Percentiles rank a stretch among this genome's conserved stretches.
These are phyloP conservation scores for Hyaloscypha variabilis DNA, from an alignment of 495 filamentous ascomycete genomes.

Conservation along the genomic window DNA sequence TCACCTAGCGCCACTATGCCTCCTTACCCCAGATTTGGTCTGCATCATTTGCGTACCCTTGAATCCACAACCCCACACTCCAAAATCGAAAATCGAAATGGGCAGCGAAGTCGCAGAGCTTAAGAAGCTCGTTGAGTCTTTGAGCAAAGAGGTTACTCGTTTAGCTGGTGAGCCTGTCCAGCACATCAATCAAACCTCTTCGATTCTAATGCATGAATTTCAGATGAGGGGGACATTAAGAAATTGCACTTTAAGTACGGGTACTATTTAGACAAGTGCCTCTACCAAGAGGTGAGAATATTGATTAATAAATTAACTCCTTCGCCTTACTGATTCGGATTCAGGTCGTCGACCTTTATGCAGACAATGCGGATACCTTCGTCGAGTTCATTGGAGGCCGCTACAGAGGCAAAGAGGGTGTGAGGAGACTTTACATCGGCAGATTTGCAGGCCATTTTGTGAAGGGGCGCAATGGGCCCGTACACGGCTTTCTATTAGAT, in stretches of 20 bases:
- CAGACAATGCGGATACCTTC: slow-evolving; percentile 54
- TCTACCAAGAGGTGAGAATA: slow-evolving; percentile 51
- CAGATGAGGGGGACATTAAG: slow-evolving; percentile 52
- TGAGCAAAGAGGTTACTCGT: slow-evolving; percentile 40
- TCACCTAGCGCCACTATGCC: slow-evolving; percentile 9
- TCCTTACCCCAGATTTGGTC: neutral
- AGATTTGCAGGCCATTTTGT: slow-evolving; percentile 52
- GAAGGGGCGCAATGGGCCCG: slow-evolving; percentile 55
- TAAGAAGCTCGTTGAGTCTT: slow-evolving; percentile 41
- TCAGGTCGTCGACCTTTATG: slow-evolving; percentile 53
- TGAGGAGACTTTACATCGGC: slow-evolving; percentile 54
- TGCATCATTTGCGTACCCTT: neutral
- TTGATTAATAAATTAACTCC: neutral
- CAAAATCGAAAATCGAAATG: slow-evolving; percentile 26
- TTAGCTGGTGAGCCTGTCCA: slow-evolving; percentile 34
- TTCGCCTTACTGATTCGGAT: neutral
- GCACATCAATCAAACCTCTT: neutral
- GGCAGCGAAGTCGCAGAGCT: slow-evolving; percentile 44
- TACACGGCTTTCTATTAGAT: slow-evolving; percentile 57
- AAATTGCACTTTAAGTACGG: slow-evolving; percentile 60
- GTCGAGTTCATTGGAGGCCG: slow-evolving; percentile 59
- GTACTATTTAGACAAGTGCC: slow-evolving; percentile 61
- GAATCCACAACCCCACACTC: neutral
- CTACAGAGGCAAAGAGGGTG: slow-evolving; percentile 54
- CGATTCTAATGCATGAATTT: slow-evolving; percentile 13